Evolutionary conservation across 192 early-diverging fungal species (phyloP).

Genomic region (Glomus cerebriforme): DNA sequence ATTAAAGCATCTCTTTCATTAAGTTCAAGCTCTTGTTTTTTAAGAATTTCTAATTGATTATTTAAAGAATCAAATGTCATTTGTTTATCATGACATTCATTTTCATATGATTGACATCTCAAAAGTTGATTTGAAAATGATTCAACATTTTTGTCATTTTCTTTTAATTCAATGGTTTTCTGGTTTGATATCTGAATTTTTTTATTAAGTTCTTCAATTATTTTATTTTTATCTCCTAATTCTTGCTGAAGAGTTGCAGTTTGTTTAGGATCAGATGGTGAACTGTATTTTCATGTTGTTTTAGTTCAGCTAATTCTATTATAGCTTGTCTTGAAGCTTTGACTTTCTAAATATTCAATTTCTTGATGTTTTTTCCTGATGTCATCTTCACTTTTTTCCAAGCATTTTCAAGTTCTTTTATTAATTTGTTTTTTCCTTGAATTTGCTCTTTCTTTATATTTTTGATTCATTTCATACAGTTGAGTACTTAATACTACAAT

Average conservation of each 20-base stretch:
- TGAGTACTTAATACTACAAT: not conserved
- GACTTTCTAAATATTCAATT: slow-evolving; percentile 14
- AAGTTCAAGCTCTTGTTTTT: slow-evolving; percentile 21
- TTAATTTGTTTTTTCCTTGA: slow-evolving; percentile 15
- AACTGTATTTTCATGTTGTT: not conserved
- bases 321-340: slow-evolving; percentile 23
- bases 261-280: not conserved
- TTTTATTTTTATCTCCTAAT: slow-evolving; percentile 1
- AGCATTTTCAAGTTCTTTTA: slow-evolving; percentile 19
- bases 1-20: slow-evolving; percentile 30
- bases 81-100: slow-evolving; percentile 25
- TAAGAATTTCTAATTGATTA: slow-evolving; percentile 11
- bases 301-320: slow-evolving; percentile 7
- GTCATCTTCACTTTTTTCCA: slow-evolving; percentile 9
- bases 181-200: not conserved
- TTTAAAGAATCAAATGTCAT: not conserved
- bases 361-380: not conserved
- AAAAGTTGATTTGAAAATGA: slow-evolving; percentile 1
- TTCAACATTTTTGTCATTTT: slow-evolving; percentile 12
- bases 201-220: slow-evolving; percentile 2
- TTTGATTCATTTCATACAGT: slow-evolving; percentile 3
- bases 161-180: not conserved
- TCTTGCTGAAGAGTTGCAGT: not conserved
- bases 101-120: slow-evolving; percentile 13
- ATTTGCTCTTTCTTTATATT: slow-evolving; percentile 24